Conservation (phyloP, 2,329 filamentous ascomycete species). For the Cryphonectria parasitica region DNA sequence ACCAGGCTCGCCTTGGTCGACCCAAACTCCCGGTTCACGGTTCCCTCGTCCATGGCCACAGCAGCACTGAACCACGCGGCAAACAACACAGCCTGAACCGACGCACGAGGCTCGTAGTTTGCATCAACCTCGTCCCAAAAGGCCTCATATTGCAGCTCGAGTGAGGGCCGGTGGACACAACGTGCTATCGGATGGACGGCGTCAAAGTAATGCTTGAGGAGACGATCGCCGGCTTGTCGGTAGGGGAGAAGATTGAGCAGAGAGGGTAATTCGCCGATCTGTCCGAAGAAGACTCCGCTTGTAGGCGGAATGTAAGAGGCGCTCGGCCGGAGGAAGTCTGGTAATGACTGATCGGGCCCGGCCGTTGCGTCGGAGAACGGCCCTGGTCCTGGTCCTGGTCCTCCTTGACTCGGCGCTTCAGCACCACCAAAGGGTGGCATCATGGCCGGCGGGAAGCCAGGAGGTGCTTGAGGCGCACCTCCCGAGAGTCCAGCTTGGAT, state of each 20-base stretch:
- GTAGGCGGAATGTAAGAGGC: constrained; percentile 69
- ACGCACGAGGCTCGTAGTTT: constrained; percentile 64
- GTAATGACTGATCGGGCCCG: constrained; percentile 39
- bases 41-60: constrained; percentile 64
- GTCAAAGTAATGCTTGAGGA: constrained; percentile 69
- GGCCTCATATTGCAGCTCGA: constrained; percentile 64
- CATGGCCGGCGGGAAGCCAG: constrained; percentile 29
- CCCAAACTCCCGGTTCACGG: constrained; percentile 55
- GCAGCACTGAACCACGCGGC: constrained; percentile 71
- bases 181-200: constrained; percentile 71
- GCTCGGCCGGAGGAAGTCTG: constrained; percentile 66
- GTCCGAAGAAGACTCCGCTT: constrained; percentile 68
- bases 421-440: constrained; percentile 22
- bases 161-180: constrained; percentile 69
- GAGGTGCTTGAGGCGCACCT: constrained; percentile 26
- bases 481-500: constrained; percentile 42
- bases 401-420: constrained; percentile 25
- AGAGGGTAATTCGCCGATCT: constrained; percentile 50
- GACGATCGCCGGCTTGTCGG: constrained; percentile 58
- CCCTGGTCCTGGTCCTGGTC: not conserved
- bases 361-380: constrained; percentile 29
- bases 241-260: constrained; percentile 66
- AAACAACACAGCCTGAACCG: constrained; percentile 71
- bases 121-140: constrained; percentile 68
- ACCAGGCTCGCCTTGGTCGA: constrained; percentile 60